Base-by-base conservation (phyloP, 1,139 yeast species). In the Lodderomyces theae region DNA sequence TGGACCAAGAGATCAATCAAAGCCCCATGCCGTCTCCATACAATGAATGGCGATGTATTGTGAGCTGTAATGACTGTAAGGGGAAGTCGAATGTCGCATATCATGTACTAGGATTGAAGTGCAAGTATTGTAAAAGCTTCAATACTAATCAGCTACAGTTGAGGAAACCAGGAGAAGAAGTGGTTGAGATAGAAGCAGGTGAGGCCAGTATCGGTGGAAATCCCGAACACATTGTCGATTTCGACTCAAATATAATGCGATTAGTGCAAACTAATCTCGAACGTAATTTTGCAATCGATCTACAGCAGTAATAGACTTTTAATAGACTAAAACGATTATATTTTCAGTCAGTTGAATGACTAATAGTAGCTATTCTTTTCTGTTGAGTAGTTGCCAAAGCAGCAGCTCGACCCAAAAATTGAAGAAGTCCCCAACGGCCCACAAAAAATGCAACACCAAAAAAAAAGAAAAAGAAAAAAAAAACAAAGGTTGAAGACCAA, bases 41-140 rank as follows among this genome's bases (percentile, higher is more conserved):
- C 57, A 73, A 74, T 45, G 57, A 67, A 41, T 88, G 96, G 96
- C 67, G 80, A 42, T 82, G 92, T 50, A 77, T 86, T 35, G 74
- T 89, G 9, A 75, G 82, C 44, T 90, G 97, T 63, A 86, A 87
- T 59, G 97, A 90, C 61, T 90, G 97, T 61, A 82, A 82, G 45
- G 94, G 95, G 12, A 85, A 85, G 60, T 79, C 89, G 25, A 79
- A 81, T 47, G 84, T 84, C 15, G 65, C 77, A 5, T 90, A 86
- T 61, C 97, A 90, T 61, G 82, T 89, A 39, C 62, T 90, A 50
- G 97, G 97, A 1, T 70, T 88, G 47, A 86, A 85, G 58, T 90
- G 97, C 61, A 83, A 80, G 48, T 88, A 84, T 57, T 89, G 97
- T 62, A 75, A 77, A 48, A 85, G 95, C 54, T 89, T 87, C 61